Percentiles rank a stretch among this genome's conserved stretches.
These are phyloP conservation scores for Trypanosoma cruzi DNA, from an alignment of 208 protist species.

Conservation along the genomic window DNA sequence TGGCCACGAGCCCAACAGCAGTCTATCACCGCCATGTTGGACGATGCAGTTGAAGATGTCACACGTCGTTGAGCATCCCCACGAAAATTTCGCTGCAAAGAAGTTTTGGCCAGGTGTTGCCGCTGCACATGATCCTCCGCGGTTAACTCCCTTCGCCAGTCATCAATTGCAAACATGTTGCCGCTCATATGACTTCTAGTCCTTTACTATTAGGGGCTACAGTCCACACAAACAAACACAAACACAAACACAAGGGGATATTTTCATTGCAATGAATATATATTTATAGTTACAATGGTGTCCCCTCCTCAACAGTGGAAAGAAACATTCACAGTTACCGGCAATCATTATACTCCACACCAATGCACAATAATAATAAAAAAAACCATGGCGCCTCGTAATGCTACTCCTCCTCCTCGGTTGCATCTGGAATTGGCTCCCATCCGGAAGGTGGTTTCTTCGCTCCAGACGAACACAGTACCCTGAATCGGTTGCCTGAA, in stretches of 20 bases:
- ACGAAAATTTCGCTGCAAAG: constrained; percentile 45
- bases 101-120: constrained; percentile 50
- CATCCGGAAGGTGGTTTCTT: constrained; percentile 86
- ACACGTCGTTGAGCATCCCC: constrained; percentile 52
- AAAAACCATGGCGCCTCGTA: background rate
- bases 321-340: background rate
- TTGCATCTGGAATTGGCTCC: constrained; percentile 78
- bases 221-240: constrained; percentile 3
- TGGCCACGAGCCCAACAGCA: constrained; percentile 44
- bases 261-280: too few species aligned
- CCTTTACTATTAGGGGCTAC: background rate
- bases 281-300: too few species aligned
- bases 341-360: background rate
- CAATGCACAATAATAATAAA: background rate
- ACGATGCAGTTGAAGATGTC: constrained; percentile 51
- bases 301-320: too few species aligned
- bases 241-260: constrained; percentile 30
- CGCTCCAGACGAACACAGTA: constrained; percentile 67
- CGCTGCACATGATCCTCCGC: constrained; percentile 55
- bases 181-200: background rate
- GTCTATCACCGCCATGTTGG: constrained; percentile 49
- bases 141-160: constrained; percentile 25
- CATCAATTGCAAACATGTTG: constrained; percentile 20
- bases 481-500: constrained; percentile 86
- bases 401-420: constrained; percentile 72